phyloP scores from a whole-genome alignment of 2,329 filamentous ascomycete species.

The Colletotrichum brevisporum region DNA sequence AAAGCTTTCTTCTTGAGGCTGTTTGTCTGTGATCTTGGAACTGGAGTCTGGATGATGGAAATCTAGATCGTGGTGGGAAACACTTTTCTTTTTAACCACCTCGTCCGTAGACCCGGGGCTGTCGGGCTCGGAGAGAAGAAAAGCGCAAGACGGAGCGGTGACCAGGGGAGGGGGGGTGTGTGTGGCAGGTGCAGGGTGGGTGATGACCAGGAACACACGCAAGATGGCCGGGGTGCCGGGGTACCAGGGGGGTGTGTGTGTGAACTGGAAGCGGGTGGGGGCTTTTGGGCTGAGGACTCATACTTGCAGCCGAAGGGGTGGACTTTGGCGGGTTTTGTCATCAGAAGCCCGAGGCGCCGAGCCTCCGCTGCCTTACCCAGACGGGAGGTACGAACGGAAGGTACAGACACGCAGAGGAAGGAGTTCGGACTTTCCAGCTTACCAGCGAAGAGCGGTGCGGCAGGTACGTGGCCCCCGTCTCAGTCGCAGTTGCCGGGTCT shows the following conservation, averaged over 20 bases:
- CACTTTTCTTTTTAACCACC: constrained; percentile 39
- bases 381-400: too few species aligned
- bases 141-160: constrained; percentile 36
- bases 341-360: constrained; percentile 39
- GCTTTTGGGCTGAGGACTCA: constrained; percentile 34
- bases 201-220: constrained; percentile 21
- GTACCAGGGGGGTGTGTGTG: constrained; percentile 2
- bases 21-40: constrained; percentile 27
- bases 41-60: constrained; percentile 21
- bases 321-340: constrained; percentile 40
- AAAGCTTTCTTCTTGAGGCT: constrained; percentile 35
- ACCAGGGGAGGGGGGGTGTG: constrained; percentile 23
- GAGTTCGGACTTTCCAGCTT: constrained; percentile 39
- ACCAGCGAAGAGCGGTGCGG: constrained; percentile 20
- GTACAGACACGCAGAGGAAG: background rate
- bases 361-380: constrained; percentile 23
- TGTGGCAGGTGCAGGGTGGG: constrained; percentile 32
- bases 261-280: constrained; percentile 4
- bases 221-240: background rate
- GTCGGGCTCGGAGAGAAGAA: constrained; percentile 41
- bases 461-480: constrained; percentile 10
- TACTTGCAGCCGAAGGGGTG: constrained; percentile 15
- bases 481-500: background rate
- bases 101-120: constrained; percentile 29
- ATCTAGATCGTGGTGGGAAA: constrained; percentile 33